phyloP scores from a whole-genome alignment of 306 rosid genomes.

The Prunus mongolica region DNA sequence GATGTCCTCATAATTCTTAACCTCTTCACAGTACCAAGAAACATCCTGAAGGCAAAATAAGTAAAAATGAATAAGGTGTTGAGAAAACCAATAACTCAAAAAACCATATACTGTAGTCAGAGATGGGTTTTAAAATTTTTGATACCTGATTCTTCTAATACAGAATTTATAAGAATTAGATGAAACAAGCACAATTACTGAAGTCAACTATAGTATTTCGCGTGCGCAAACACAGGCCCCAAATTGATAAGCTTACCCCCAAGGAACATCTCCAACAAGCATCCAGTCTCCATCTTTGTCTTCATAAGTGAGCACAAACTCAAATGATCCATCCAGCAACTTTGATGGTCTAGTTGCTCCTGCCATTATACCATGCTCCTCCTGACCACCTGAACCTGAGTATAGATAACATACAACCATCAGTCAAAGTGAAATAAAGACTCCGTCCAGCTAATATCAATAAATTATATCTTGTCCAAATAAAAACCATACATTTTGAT shows the following conservation, averaged over 20 bases:
- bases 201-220: background rate
- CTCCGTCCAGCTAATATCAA: background rate
- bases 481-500: background rate
- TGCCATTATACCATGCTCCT: conserved; percentile 35
- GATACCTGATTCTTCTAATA: background rate
- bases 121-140: background rate
- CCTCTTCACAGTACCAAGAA: conserved; percentile 72
- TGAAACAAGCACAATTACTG: background rate
- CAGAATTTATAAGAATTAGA: background rate
- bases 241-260: conserved; percentile 53
- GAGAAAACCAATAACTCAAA: background rate
- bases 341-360: conserved; percentile 46
- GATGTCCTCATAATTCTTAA: conserved; percentile 82
- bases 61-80: background rate
- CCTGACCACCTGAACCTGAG: conserved; percentile 52
- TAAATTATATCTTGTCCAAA: conserved; percentile 1
- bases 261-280: conserved; percentile 99
- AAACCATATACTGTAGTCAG: background rate
- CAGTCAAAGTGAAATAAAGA: background rate
- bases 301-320: conserved; percentile 85
- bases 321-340: conserved; percentile 67
- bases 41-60: conserved; percentile 63
- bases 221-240: background rate
- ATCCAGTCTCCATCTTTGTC: conserved; percentile 99
- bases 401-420: conserved; percentile 17